Evolutionary conservation across 176 grass and related monocot species (phyloP), one percentile per base, ranked within the genome.

Genomic region (Oryza punctata): DNA sequence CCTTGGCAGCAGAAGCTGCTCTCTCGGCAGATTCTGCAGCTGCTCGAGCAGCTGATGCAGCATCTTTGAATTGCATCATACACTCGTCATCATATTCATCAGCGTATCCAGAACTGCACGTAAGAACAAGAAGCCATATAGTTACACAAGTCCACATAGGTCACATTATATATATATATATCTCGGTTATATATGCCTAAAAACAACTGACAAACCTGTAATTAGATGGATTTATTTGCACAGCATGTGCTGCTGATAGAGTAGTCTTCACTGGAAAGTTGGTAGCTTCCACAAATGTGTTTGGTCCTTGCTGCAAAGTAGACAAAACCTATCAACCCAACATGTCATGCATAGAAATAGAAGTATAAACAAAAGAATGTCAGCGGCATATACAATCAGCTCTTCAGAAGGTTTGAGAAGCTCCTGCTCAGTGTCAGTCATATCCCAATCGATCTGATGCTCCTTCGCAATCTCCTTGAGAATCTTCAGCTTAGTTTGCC

Each of bases 391-490:
- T 85, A 97, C 94, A 65, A 97, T 78, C 10, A 85, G 71, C 71
- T 92, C 91, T 81, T 96, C 89, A 44, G 91, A 38, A 68, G 89
- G 91, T 88, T 96, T 92, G 25, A 99, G 96, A 92, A 99, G 96
- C 78, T 87, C 96, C 65, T 88, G 87, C 73, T 99, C 96, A 67
- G 89, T 90, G 81, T 99, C 96, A 43, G 83, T 69, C 2, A 46
- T 67, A 65, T 99, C 93, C 96, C 96, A 99, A 76, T 92, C 75
- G 33, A 99, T 83, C 70, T 96, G 93, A 69, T 90, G 89, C 52
- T 96, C 93, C 71, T 99, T 96, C 73, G 93, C 96, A 86, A 96
- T 99, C 82, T 93, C 93, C 81, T 92, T 99, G 45, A 99, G 87
- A 71, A 90, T 74, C 80, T 99, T 99, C 29, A 96, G 72, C 78